Base-by-base conservation (phyloP, 2,329 filamentous ascomycete species). In the Daldinia sp. region DNA sequence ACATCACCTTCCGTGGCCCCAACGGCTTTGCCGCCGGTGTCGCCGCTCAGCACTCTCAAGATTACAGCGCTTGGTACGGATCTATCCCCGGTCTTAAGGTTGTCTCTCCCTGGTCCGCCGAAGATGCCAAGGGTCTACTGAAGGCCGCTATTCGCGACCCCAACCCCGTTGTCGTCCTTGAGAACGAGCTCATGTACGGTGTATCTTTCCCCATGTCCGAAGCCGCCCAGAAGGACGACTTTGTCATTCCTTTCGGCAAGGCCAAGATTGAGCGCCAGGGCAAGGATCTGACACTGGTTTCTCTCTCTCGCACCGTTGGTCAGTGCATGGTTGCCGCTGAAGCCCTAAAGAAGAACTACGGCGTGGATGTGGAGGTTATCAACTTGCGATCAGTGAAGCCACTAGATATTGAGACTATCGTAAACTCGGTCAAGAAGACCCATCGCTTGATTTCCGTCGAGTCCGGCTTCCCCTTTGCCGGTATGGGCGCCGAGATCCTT, bases 391-490 rank as follows among this genome's bases (percentile, higher is more conserved):
- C 94, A 71, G 83, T 99, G 82, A 99, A 98, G 86, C 95, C 95
- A 41, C 87, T 99, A 70, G 95, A 99, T 75, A 86, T 99, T 63
- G 94, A 98, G 80, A 86, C 93, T 70, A 98, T 99, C 74, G 85
- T 98, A 80, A 93, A 96, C 79, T 97, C 94, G 10, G 90, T 99
- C 77, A 98, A 99, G 91, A 99, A 99, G 90, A 99, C 95, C 15
- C 90, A 92, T 78, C 91, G 90, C 75, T 87, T 99, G 67, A 86
- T 99, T 78, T 89, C 88, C 39, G 93, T 99, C 71, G 94, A 98
- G 82, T 97, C 93, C 59, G 95, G 94, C 69, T 99, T 94, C 87
- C 95, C 95, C 67, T 92, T 92, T 74, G 99, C 94, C 77, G 95
- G 95, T 77, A 93, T 99, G 71, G 87, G 90, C 62, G 87, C 94